Evolutionary conservation across 2,329 filamentous ascomycete species (phyloP).

Genomic region (Erysiphe pulchra): DNA sequence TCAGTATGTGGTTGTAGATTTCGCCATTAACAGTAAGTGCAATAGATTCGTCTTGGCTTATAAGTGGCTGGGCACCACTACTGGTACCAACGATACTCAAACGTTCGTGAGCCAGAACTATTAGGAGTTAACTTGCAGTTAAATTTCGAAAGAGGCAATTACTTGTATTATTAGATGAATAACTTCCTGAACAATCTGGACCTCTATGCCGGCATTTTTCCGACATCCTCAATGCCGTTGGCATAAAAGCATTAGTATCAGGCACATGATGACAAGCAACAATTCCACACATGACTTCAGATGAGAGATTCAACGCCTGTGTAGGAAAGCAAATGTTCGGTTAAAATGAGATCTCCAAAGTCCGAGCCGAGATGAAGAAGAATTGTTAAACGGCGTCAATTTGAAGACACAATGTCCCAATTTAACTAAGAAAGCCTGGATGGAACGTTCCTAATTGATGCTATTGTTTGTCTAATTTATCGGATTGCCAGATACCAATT

Average conservation of each 20-base stretch:
- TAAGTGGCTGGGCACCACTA: conserved; percentile 81
- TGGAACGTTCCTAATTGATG: too few species aligned
- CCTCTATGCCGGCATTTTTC: conserved; percentile 97
- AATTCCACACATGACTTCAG: conserved; percentile 17
- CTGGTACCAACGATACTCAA: conserved; percentile 90
- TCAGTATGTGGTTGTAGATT: conserved; percentile 96
- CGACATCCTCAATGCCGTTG: conserved; percentile 71
- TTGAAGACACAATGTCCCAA: too few species aligned
- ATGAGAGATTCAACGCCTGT: too few species aligned
- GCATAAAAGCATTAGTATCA: conserved; percentile 90
- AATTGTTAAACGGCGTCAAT: too few species aligned
- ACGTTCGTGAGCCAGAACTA: conserved; percentile 90
- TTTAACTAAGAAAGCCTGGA: too few species aligned
- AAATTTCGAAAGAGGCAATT: background rate
- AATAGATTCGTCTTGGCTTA: conserved; percentile 71
- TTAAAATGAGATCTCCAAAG: too few species aligned
- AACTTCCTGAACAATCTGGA: conserved; percentile 93
- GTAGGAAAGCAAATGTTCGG: too few species aligned
- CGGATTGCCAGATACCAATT: too few species aligned
- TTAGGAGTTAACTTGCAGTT: conserved; percentile 6
- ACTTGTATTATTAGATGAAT: conserved; percentile 81
- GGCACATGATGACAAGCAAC: conserved; percentile 89
- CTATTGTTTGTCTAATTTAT: too few species aligned
- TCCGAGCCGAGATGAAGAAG: too few species aligned
- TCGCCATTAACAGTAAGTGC: conserved; percentile 95